Evolutionary conservation across 495 filamentous ascomycete species (phyloP).

Genomic region (Lasiosphaeria ovina): DNA sequence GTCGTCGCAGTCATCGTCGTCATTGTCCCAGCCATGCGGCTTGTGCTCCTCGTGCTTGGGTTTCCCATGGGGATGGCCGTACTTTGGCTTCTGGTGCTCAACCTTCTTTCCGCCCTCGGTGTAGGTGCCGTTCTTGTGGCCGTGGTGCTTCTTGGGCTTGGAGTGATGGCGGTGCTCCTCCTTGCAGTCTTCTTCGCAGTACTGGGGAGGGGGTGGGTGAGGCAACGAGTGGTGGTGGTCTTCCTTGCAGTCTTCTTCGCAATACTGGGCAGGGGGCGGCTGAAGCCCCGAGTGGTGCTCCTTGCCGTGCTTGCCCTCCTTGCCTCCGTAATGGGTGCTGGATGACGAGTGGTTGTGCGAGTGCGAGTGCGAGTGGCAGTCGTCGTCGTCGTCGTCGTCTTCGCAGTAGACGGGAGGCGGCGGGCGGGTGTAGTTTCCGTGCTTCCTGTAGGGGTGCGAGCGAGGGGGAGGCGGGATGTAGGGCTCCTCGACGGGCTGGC

Average conservation of each 20-base stretch:
- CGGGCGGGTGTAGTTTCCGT: not conserved
- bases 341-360: not conserved
- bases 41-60: not conserved
- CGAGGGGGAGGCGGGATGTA: not conserved
- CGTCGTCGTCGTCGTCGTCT: not conserved
- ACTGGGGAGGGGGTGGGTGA: not conserved
- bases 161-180: not conserved
- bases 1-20: slow-evolving; percentile 1
- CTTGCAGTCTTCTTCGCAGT: slow-evolving; percentile 1
- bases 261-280: not conserved
- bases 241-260: not conserved
- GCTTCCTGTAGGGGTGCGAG: slow-evolving; percentile 1
- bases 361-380: not conserved
- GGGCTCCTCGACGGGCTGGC: slow-evolving; percentile 11
- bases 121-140: too few relatives aligned
- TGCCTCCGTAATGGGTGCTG: not conserved
- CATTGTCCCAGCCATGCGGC: not conserved
- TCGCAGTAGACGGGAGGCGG: slow-evolving; percentile 9
- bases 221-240: not conserved
- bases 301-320: not conserved
- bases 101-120: too few relatives aligned
- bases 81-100: too few relatives aligned
- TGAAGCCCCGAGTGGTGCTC: not conserved
- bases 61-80: not conserved
- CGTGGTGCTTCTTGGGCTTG: slow-evolving; percentile 1